Conservation (phyloP, 257 asterid species). For the Solanum chilense region DNA sequence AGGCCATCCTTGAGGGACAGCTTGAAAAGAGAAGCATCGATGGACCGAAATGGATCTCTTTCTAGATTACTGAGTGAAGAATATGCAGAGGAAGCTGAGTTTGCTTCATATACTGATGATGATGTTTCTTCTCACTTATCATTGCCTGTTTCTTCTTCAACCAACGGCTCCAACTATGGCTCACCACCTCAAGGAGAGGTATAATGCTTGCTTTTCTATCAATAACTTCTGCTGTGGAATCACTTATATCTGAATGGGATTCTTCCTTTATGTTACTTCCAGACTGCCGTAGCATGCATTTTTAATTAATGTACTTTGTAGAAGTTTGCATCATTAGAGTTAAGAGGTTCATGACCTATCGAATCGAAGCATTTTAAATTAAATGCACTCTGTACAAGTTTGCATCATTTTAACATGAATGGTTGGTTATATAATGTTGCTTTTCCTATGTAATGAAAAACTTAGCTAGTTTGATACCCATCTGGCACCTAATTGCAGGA, state of each 20-base stretch:
- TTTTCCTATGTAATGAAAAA: not conserved
- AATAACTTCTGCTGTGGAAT: not conserved
- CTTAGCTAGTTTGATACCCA: not conserved
- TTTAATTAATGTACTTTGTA: not conserved
- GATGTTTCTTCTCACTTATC: conserved; percentile 73
- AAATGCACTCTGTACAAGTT: not conserved
- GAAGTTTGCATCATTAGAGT: not conserved
- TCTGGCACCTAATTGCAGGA: conserved; percentile 30
- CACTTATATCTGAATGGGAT: not conserved
- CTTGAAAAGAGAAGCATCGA: conserved; percentile 37
- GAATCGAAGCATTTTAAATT: not conserved
- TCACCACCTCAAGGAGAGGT: conserved; percentile 58
- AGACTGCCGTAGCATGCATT: not conserved
- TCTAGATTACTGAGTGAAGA: conserved; percentile 12
- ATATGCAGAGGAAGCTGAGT: conserved; percentile 29
- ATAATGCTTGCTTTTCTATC: not conserved
- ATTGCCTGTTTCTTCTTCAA: not conserved
- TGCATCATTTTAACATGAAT: not conserved
- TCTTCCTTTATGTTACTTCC: not conserved
- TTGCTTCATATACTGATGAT: conserved; percentile 51
- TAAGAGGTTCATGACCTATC: not conserved
- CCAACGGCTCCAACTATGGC: conserved; percentile 33
- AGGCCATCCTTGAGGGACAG: conserved; percentile 51
- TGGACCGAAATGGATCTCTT: conserved; percentile 50
- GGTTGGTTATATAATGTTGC: not conserved